A percentile compares a stretch with the other conserved stretches of the same genome.
These are phyloP conservation scores for Solanum bukasovii DNA, from an alignment of 257 asterid species.

Conservation along the genomic window DNA sequence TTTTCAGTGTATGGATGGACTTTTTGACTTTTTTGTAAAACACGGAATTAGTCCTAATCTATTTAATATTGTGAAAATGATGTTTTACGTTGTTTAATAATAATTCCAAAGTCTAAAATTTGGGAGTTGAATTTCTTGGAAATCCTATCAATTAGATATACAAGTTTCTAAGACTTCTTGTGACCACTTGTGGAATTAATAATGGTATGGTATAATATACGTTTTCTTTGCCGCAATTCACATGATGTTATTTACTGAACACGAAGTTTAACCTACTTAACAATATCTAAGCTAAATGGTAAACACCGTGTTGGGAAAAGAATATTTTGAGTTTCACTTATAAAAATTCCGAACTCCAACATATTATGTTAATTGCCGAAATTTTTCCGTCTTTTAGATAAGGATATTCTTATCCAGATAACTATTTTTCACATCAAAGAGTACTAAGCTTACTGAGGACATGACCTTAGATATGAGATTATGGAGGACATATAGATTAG, in stretches of 20 bases:
- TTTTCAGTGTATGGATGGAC: neutral
- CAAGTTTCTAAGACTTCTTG: neutral
- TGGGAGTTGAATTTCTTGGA: neutral
- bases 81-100: neutral
- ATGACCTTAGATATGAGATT: neutral
- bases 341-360: neutral
- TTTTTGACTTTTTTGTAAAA: neutral
- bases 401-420: too few species aligned
- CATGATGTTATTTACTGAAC: rapidly evolving
- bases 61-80: neutral
- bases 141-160: neutral
- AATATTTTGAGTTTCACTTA: neutral
- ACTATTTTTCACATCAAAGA: neutral
- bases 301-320: too few species aligned
- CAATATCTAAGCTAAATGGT: rapidly evolving
- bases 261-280: neutral
- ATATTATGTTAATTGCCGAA: neutral
- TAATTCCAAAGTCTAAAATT: neutral
- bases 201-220: neutral
- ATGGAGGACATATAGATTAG: neutral
- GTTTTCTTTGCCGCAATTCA: rapidly evolving
- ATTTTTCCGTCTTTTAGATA: neutral
- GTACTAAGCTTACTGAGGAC: rapidly evolving
- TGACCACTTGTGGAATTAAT: neutral
- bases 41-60: neutral